Base-by-base conservation (phyloP, 768 basidiomycete genomes). In the Boletus sp. region DNA sequence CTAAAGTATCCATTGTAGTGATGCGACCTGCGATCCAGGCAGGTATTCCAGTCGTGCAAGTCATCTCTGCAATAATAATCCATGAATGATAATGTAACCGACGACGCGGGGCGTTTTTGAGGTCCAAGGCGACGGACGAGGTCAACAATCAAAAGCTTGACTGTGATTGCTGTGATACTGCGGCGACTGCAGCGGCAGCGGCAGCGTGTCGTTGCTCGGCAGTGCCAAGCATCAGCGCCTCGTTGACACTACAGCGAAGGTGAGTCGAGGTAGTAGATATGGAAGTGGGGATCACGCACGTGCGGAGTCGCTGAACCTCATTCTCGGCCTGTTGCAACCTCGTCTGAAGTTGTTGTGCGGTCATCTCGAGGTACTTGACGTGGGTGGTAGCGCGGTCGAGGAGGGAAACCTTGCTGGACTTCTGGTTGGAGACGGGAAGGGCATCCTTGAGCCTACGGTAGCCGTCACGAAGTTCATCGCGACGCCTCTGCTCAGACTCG, bases 401-500 rank as follows among this genome's bases (percentile, higher is more conserved):
- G 55, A 95, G 78, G 60, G 87, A 90, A 52, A 93, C 90, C 77
- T 96, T 96, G 82, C 89, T 92, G 10, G 90, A 86, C 80, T 94
- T 92, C 81, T 94, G 92, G 78, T 92, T 94, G 47, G 88, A 90
- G 57, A 87, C 80, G 30, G 94, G 94, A 64, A 96, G 86, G 54
- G 87, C 88, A 66, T 92, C 89, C 83, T 92, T 93, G 77, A 96
- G 86, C 56, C 89, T 83, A 65, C 87, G 84, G 75, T 95, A 96
- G 58, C 92, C 93, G 55, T 96, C 93, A 54, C 94, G 81, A 70
- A 96, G 89, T 75, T 96, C 94, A 66, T 95, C 92, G 39, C 94
- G 85, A 64, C 94, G 83, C 63, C 92, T 80, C 79, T 95, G 90
- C 78, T 94, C 92, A 28, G 91, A 92, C 80, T 94, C 92, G 77